Evolutionary conservation across 768 basidiomycete species (phyloP), one percentile per base, ranked within the genome.

Genomic region (Leucocoprinus birnbaumii): DNA sequence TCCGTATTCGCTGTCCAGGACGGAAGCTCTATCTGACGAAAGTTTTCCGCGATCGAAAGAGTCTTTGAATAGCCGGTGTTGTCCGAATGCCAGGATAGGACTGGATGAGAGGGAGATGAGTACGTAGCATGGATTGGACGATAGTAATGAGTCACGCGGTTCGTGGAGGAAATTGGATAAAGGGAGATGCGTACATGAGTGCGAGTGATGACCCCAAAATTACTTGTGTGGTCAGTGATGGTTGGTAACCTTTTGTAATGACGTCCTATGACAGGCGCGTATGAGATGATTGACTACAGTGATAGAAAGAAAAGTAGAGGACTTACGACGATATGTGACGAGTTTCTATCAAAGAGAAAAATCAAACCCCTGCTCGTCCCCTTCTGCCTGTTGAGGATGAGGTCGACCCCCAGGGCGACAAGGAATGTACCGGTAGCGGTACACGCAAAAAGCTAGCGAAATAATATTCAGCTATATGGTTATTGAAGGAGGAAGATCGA

Each of bases 311-410:
- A 46, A 52, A 19, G 40, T 53, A 50, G 11, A 42, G 31, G 18
- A 48, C 80, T 55, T 57, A 86, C 84, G 55, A 75, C 69, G 49
- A 72, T 65, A 67, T 88, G 86, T 24, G 78, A 74, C 9, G 71
- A 62, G 59, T 88, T 88, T 42, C 80, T 72, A 62, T 88, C 87
- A 56, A 87, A 76, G 13, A 88, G 72, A 60, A 75, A 80, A 19
- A 87, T 76, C 26, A 88, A 71, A 2, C 86, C 86, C 19, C 78
- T 69, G 60, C 85, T 84, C 74, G 86, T 76, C 4, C 86, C 87
- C 4, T 69, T 66, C 61, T 88, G 85, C 59, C 76, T 71, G 57
- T 85, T 75, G 48, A 85, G 51, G 45, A 77, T 64, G 3, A 87
- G 71, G 65, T 88, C 86, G 10, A 80, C 61, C 19, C 77, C 85